phyloP scores from a whole-genome alignment of 148 eudicot genomes.

The Rhododendron simsii region DNA sequence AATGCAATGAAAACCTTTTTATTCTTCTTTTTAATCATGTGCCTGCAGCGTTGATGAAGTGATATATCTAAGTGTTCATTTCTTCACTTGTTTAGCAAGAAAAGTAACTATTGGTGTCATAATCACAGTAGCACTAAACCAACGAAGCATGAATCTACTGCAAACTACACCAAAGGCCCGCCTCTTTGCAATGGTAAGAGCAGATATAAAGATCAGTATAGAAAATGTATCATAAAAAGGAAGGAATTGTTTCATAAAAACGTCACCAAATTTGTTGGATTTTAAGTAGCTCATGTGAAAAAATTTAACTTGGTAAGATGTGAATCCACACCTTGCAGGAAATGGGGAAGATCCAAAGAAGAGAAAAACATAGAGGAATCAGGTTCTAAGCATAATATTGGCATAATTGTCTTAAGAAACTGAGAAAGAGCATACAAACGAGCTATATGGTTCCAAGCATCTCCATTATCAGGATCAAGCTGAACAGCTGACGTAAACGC shows the following conservation, averaged over 20 bases:
- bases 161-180: neutral
- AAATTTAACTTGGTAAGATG: neutral
- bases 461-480: slow-evolving; percentile 95
- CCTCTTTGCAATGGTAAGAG: neutral
- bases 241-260: neutral
- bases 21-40: slow-evolving; percentile 65
- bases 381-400: neutral
- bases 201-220: neutral
- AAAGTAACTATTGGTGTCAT: neutral
- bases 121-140: neutral
- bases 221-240: neutral
- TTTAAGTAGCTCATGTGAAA: neutral
- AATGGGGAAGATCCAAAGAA: neutral
- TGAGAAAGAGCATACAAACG: slow-evolving; percentile 54
- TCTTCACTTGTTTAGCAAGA: neutral
- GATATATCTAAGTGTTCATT: neutral
- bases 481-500: slow-evolving; percentile 92
- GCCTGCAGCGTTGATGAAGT: slow-evolving; percentile 40
- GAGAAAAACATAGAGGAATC: neutral
- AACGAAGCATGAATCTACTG: neutral
- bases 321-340: neutral
- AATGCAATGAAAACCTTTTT: slow-evolving; percentile 77
- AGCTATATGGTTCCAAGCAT: slow-evolving; percentile 98
- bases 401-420: neutral
- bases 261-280: neutral